Evolutionary conservation across 441 rosid species (phyloP).

Genomic region (Corymbia citriodora): DNA sequence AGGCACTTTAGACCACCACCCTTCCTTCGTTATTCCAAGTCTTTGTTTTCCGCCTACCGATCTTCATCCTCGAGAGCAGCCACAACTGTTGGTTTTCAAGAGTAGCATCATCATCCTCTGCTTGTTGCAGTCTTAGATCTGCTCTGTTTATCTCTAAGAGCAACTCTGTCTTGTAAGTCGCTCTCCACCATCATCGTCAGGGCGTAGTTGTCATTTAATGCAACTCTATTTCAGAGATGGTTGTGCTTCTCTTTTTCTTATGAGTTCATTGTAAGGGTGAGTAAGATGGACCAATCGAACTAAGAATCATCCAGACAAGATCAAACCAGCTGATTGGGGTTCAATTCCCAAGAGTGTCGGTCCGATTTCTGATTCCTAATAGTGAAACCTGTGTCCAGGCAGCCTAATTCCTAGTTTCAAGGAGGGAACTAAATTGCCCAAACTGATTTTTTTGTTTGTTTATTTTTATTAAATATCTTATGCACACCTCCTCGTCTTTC

Average conservation of each 20-base stretch:
- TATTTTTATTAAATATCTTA: no score
- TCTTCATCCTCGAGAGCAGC: background rate
- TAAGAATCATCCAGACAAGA: no score
- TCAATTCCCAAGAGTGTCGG: no score
- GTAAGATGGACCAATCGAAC: no score
- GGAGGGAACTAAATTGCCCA: no score
- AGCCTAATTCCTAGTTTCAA: no score
- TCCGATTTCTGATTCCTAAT: no score
- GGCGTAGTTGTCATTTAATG: background rate
- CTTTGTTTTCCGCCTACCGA: background rate
- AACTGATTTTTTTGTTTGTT: no score
- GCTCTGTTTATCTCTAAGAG: background rate
- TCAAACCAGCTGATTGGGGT: no score
- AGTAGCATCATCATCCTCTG: background rate
- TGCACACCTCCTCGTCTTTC: no score
- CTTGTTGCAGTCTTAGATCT: background rate
- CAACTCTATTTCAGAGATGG: background rate
- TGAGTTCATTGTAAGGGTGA: background rate
- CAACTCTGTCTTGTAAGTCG: background rate
- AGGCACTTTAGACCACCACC: background rate
- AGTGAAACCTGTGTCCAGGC: no score
- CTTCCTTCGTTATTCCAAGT: background rate
- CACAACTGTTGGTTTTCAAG: background rate
- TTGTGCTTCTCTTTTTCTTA: background rate
- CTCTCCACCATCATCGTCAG: accelerated